Base-by-base conservation (phyloP, 2,329 filamentous ascomycete species). In the Aureobasidium leucospermi region DNA sequence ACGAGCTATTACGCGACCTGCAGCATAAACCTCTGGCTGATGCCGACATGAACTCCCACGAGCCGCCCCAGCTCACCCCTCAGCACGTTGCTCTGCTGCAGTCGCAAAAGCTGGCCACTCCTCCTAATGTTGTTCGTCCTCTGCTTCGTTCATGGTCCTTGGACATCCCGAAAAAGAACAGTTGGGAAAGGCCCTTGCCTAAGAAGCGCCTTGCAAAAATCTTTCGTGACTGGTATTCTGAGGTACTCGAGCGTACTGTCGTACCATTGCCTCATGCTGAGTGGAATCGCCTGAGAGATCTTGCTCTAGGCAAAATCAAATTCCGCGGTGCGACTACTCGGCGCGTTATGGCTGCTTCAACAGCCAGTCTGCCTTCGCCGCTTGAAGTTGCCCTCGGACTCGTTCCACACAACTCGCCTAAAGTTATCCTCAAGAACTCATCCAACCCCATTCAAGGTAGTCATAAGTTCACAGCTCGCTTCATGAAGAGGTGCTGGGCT, bases 141-240 rank as follows among this genome's bases (percentile, higher is more conserved):
- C 39, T 60, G 9, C 63, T 65, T 11, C 60, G 63, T 15, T 52
- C 62, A 3, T 16, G 60, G 10, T 36, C 31, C 16, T 56, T 69
- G 0, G 46, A 62, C 6, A 59, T 58, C 3, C 71, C 69, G 1
- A 69, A 71, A 43, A 69, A 69, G 59, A 81, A 80, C 58, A 66
- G 68, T 16, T 80, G 78, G 77, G 67, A 69, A 52, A 71, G 74
- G 6, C 73, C 76, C 1, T 76, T 80, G 73, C 77, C 78, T 4
- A 65, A 72, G 34, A 71, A 66, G 46, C 69, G 79, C 23, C 72
- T 75, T 8, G 70, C 70, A 42, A 80, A 79, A 59, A 68, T 75
- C 60, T 71, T 74, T 6, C 67, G 69, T 36, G 66, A 71, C 36
- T 79, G 75, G 73, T 79, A 78, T 63, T 74, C 74, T 2, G 64